Percentiles rank a stretch among this genome's conserved stretches.
Evolutionary conservation across 495 filamentous ascomycete species (phyloP).

Genomic region (Pseudevernia furfuracea): DNA sequence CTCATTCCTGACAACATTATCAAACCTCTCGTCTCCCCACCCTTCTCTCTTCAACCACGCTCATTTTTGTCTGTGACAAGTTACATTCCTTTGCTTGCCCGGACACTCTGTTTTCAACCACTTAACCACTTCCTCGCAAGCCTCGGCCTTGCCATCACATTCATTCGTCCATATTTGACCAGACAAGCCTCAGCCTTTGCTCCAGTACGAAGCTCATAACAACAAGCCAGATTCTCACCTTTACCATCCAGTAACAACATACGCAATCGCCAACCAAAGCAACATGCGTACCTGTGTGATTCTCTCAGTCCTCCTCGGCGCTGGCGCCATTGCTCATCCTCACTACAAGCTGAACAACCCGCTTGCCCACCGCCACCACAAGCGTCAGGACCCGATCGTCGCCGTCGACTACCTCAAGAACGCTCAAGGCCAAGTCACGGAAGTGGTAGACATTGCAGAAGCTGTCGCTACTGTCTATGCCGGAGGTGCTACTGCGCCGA

Average conservation of each 20-base stretch:
- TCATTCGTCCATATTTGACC: slow-evolving; percentile 19
- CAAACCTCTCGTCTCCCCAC: neutral
- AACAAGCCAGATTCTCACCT: neutral
- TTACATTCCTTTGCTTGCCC: slow-evolving; percentile 19
- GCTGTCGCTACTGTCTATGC: slow-evolving; percentile 13
- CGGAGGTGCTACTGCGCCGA: neutral
- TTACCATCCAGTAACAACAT: neutral
- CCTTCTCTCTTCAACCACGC: slow-evolving; percentile 9
- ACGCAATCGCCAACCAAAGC: slow-evolving; percentile 3
- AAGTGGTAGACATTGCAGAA: slow-evolving; percentile 12
- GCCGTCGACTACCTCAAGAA: neutral
- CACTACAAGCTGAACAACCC: slow-evolving; percentile 17
- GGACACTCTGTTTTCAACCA: slow-evolving; percentile 7
- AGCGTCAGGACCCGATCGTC: slow-evolving; percentile 11
- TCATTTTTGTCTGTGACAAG: slow-evolving; percentile 13
- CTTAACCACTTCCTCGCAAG: slow-evolving; percentile 9
- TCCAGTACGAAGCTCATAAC: neutral
- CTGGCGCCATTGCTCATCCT: slow-evolving; percentile 21
- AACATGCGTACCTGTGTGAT: slow-evolving; percentile 21
- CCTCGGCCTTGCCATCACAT: slow-evolving; percentile 16
- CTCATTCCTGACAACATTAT: too few relatives aligned
- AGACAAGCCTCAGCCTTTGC: slow-evolving; percentile 8
- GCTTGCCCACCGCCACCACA: slow-evolving; percentile 20
- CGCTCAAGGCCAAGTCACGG: slow-evolving; percentile 9
- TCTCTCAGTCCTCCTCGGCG: slow-evolving; percentile 21